Evolutionary conservation across 2,329 filamentous ascomycete species (phyloP), one percentile per base, ranked within the genome.

Genomic region (Juglanconis sp.): DNA sequence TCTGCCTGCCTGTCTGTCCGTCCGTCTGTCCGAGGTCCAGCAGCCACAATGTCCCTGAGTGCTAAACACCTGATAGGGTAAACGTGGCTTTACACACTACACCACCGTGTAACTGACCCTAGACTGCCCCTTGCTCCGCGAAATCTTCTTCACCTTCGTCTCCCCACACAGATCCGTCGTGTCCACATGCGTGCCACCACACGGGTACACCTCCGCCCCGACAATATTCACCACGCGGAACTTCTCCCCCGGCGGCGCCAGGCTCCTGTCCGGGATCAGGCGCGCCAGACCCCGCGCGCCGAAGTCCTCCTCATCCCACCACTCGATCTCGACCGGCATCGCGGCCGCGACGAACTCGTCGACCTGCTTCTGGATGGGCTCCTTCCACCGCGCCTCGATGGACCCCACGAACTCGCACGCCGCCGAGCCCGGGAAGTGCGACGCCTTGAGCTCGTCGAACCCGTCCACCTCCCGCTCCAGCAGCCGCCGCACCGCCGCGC

Each of bases 131-230:
- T 88, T 89, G 56, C 77, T 79, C 71, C 87, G 79, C 63, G 80
- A 80, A 57, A 92, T 87, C 75, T 88, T 90, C 76, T 80, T 87
- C 4, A 91, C 86, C 3, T 75, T 82, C 5, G 85, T 84, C 69
- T 81, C 80, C 0, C 87, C 85, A 67, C 82, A 86, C 62, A 80
- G 65, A 60, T 81, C 77, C 24, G 86, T 88, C 17, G 74, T 80
- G 35, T 81, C 76, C 3, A 91, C 88, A 76, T 92, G 89, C 32
- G 89, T 92, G 0, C 89, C 89, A 7, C 89, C 89, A 71, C 89
- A 92, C 1, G 89, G 88, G 75, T 92, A 91, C 32, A 81, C 81
- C 65, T 88, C 89, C 0, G 83, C 81, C 0, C 87, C 88, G 0
- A 85, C 82, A 62, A 92, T 89, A 61, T 84, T 81, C 31, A 91